Evolutionary conservation across 2,329 filamentous ascomycete species (phyloP).

Genomic region (Blastomyces gilchristii): DNA sequence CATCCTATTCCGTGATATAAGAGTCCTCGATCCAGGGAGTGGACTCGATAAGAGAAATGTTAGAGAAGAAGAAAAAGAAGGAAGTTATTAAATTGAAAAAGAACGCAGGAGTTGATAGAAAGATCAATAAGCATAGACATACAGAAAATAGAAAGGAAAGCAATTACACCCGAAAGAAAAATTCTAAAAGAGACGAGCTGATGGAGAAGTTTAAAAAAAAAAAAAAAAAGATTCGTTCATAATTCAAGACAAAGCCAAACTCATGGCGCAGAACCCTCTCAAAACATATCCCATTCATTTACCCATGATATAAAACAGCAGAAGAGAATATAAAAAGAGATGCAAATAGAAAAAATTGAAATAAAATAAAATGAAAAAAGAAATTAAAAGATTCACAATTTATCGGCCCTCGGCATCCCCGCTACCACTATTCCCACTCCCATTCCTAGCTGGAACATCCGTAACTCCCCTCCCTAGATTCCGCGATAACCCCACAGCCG

Average conservation of each 20-base stretch:
- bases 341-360: background rate
- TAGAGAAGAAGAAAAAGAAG: background rate
- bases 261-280: background rate
- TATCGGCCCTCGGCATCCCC: background rate
- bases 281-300: background rate
- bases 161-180: too few relatives aligned
- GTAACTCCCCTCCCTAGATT: constrained; percentile 21
- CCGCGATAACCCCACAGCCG: constrained; percentile 55
- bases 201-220: background rate
- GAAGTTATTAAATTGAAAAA: background rate
- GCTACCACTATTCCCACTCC: background rate
- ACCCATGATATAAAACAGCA: background rate
- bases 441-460: constrained; percentile 4
- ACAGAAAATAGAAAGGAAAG: too few relatives aligned
- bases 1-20: background rate
- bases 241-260: background rate
- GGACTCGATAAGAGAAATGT: background rate
- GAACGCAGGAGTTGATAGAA: background rate
- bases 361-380: background rate
- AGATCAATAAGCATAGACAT: too few relatives aligned
- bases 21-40: background rate
- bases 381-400: background rate
- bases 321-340: background rate
- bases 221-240: background rate
- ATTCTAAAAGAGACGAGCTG: background rate